These are phyloP conservation scores for Penicillium tannophilum DNA, from an alignment of 495 filamentous ascomycete species.

Conservation along the genomic window DNA sequence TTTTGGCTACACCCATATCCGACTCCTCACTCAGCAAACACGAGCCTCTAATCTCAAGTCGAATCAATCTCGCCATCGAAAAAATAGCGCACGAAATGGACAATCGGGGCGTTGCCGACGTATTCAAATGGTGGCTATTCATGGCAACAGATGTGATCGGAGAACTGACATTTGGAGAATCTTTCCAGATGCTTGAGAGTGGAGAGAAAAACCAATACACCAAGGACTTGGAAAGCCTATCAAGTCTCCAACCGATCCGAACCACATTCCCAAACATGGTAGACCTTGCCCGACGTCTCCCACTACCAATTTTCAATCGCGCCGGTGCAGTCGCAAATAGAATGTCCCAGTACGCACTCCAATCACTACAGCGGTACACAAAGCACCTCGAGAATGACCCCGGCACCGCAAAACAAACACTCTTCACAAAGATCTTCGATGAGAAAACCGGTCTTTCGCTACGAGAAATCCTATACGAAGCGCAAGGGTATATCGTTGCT, in stretches of 20 bases:
- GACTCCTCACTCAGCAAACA: slow-evolving; percentile 32
- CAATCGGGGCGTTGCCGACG: slow-evolving; percentile 38
- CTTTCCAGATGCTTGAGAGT: slow-evolving; percentile 55
- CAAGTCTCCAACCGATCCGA: slow-evolving; percentile 31
- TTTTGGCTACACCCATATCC: slow-evolving; percentile 43
- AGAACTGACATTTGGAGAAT: slow-evolving; percentile 59
- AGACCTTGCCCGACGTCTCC: slow-evolving; percentile 14
- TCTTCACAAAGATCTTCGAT: slow-evolving; percentile 51
- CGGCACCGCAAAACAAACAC: slow-evolving; percentile 37
- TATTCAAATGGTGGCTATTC: slow-evolving; percentile 59
- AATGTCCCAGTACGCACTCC: slow-evolving; percentile 36
- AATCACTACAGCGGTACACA: slow-evolving; percentile 47
- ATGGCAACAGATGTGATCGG: slow-evolving; percentile 60
- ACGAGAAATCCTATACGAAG: slow-evolving; percentile 44
- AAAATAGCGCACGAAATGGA: slow-evolving; percentile 38
- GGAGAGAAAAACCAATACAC: slow-evolving; percentile 51
- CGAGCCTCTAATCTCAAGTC: slow-evolving; percentile 31
- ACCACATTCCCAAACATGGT: slow-evolving; percentile 37
- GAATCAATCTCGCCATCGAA: slow-evolving; percentile 34
- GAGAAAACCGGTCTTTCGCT: slow-evolving; percentile 38
- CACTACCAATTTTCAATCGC: slow-evolving; percentile 23
- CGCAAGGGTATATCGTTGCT: slow-evolving; percentile 51
- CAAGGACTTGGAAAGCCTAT: slow-evolving; percentile 35
- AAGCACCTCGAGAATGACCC: slow-evolving; percentile 41
- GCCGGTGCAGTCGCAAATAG: slow-evolving; percentile 54